phyloP scores from a whole-genome alignment of 2,329 filamentous ascomycete genomes.

The Penicillium sp. region DNA sequence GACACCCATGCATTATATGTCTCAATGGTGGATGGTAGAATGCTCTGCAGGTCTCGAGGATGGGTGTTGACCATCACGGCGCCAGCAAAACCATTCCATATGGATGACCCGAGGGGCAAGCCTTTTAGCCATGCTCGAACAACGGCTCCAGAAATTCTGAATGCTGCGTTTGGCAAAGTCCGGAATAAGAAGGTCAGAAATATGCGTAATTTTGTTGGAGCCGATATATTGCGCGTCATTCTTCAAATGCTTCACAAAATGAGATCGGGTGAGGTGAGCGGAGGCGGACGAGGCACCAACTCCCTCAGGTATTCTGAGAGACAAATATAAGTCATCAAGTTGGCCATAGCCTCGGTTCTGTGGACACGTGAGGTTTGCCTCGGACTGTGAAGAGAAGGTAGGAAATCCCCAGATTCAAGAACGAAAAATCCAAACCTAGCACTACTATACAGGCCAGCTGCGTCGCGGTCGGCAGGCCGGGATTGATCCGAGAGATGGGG shows the following conservation, averaged over 20 bases:
- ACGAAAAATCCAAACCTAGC: too few relatives aligned
- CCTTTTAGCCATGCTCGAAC: conserved; percentile 15
- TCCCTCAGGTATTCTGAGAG: too few relatives aligned
- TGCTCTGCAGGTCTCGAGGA: conserved; percentile 16
- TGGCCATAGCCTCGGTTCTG: too few relatives aligned
- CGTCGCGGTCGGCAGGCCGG: too few relatives aligned
- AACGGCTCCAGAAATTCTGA: conserved; percentile 11
- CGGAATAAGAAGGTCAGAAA: background rate
- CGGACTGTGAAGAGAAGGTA: too few relatives aligned
- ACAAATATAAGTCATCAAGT: too few relatives aligned
- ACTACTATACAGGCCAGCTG: too few relatives aligned
- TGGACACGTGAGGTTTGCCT: too few relatives aligned
- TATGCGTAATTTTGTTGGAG: background rate
- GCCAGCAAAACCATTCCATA: conserved; percentile 15
- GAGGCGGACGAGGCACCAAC: too few relatives aligned
- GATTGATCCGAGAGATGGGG: too few relatives aligned
- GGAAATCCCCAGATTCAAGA: too few relatives aligned
- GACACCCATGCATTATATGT: conserved; percentile 18
- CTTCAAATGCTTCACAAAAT: background rate
- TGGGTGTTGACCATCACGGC: conserved; percentile 15
- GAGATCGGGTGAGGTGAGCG: background rate
- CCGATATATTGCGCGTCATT: background rate
- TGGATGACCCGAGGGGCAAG: conserved; percentile 5
- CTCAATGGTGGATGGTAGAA: conserved; percentile 21
- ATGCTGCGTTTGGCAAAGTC: conserved; percentile 6